Conservation (phyloP, 2,329 filamentous ascomycete genomes). For the Hymenoscyphus fructigenus region DNA sequence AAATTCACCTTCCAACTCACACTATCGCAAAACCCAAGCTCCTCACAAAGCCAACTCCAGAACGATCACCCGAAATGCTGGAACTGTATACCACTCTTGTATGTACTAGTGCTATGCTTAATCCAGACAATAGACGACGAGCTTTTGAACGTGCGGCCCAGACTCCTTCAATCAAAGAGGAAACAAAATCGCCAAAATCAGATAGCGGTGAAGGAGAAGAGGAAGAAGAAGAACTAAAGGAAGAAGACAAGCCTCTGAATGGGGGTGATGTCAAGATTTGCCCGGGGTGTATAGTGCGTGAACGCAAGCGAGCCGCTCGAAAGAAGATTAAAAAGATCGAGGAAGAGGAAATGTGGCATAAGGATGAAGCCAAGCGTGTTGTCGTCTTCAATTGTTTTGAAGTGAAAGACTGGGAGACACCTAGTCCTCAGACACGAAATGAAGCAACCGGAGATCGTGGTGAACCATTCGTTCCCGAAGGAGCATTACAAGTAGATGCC, state of each 20-base stretch:
- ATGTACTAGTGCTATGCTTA: slow-evolving; percentile 88
- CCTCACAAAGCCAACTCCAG: slow-evolving; percentile 68
- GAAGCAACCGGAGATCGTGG: slow-evolving; percentile 45
- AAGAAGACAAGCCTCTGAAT: slow-evolving; percentile 70
- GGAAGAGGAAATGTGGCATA: slow-evolving; percentile 84
- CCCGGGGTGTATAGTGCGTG: slow-evolving; percentile 83
- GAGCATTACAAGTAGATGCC: slow-evolving; percentile 74
- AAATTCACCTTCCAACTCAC: slow-evolving; percentile 81
- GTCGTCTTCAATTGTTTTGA: slow-evolving; percentile 91
- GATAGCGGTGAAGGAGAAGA: slow-evolving; percentile 13
- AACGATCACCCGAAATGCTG: slow-evolving; percentile 68
- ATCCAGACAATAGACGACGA: slow-evolving; percentile 61
- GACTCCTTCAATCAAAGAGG: slow-evolving; percentile 32
- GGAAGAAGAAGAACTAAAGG: slow-evolving; percentile 41
- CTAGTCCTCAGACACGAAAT: slow-evolving; percentile 50
- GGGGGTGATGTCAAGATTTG: slow-evolving; percentile 96
- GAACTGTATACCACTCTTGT: slow-evolving; percentile 81
- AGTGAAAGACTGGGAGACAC: slow-evolving; percentile 77
- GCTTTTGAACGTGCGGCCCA: slow-evolving; percentile 50
- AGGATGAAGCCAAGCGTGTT: slow-evolving; percentile 76
- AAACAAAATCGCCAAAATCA: not conserved
- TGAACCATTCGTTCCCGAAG: slow-evolving; percentile 50
- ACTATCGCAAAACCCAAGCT: slow-evolving; percentile 95
- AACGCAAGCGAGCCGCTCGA: slow-evolving; percentile 84
- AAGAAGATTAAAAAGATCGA: slow-evolving; percentile 94